phyloP scores from a whole-genome alignment of 129 eudicot species.

The Pulicaria dysenterica region DNA sequence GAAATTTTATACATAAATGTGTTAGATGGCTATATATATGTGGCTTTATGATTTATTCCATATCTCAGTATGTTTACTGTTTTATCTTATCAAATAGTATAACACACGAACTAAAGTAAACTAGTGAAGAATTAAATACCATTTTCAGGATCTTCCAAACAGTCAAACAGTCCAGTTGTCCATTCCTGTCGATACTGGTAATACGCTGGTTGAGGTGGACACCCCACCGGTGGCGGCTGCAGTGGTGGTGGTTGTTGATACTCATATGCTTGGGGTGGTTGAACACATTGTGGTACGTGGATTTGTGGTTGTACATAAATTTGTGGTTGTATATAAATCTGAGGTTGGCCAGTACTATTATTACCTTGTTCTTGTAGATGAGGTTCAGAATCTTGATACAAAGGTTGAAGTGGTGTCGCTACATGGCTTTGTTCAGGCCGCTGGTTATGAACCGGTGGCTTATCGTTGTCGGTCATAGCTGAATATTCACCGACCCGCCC shows the following conservation, averaged over 20 bases:
- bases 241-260: neutral
- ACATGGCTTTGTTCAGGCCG: neutral
- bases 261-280: neutral
- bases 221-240: neutral
- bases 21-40: too few relatives aligned
- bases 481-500: conserved; percentile 1
- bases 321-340: conserved; percentile 10
- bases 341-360: neutral
- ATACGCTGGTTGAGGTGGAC: conserved; percentile 1
- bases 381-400: neutral
- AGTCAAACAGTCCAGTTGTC: conserved; percentile 36
- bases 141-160: conserved; percentile 39
- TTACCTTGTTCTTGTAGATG: conserved; percentile 2
- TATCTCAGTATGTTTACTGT: too few relatives aligned
- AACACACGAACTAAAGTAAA: neutral
- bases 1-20: too few relatives aligned
- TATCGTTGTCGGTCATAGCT: neutral
- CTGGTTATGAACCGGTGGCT: conserved; percentile 20
- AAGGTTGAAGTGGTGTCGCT: conserved; percentile 14
- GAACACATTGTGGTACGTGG: neutral
- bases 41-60: too few relatives aligned
- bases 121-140: conserved; percentile 8
- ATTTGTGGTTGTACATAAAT: conserved; percentile 15
- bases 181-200: conserved; percentile 20
- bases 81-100: neutral